Base-by-base conservation (phyloP, 2,329 filamentous ascomycete genomes). In the Leptosphaerulina australis region DNA sequence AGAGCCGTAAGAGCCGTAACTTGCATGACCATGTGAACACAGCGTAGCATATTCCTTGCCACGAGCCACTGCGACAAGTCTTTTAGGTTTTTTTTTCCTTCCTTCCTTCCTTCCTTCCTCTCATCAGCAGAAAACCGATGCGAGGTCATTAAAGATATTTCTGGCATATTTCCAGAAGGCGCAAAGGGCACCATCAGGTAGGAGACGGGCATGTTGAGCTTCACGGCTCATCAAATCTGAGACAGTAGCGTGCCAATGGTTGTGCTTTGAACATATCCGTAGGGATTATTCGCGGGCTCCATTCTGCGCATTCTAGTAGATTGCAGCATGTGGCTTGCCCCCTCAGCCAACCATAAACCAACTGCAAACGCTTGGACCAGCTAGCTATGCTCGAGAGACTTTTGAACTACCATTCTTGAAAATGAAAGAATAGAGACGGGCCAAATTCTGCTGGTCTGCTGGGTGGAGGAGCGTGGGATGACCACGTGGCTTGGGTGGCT, bases 221-320 rank as follows among this genome's bases (percentile, higher is more conserved):
- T 22, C 37, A 28, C 39, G 36, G 15, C 37, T 40, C 46, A 50
- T 50, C 46, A 50, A 57, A 64, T 35, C 39, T 66, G 61, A 62
- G 56, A 65, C 63, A 55, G 53, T 59, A 59, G 62, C 54, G 58
- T 30, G 45, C 41, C 41, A 17, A 29, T 28, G n/a, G 22, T 35
- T 47, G 30, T 33, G 33, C 44, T 44, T 29, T 43, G 48, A 41
- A 44, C 36, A 38, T 44, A 43, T 38, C 40, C 36, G 40, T 46
- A 52, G 44, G 44, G 35, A 28, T 18, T 29, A 29, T 36, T 26
- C 37, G 45, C 51, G 50, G 51, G 44, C 51, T 46, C 18, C 34
- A 41, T 39, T 58, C 39, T 54, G 46, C 49, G 57, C 48, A 55
- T 60, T 34, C 51, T 50, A 18, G 47, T 18, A 55, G 20, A 9